Evolutionary conservation across 805 yeast genomes (phyloP), one percentile per base, ranked within the genome.

Genomic region (Yamadazyma laniorum): DNA sequence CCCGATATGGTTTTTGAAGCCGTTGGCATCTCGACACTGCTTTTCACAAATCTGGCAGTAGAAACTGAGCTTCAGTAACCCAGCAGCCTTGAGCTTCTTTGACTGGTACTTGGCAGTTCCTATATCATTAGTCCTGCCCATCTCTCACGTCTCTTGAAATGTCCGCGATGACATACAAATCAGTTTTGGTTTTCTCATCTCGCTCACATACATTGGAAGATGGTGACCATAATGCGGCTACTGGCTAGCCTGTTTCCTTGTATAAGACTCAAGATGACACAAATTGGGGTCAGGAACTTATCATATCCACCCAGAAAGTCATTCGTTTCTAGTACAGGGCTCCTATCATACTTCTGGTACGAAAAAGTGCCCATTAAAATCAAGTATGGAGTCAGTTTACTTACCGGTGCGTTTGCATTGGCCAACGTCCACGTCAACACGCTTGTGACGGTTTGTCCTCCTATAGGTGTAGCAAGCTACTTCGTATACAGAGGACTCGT

Each of bases 11-110:
- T 91, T 84, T 52, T 85, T 83, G 67, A 85, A 93, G 18, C 99
- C 99, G 62, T 93, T 91, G 45, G 85, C 95, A 58, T 95, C 99
- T 39, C 97, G 67, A 58, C 98, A 90, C 63, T 93, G 99, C 53
- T 91, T 88, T 55, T 74, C 78, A 54, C 99, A 93, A 3, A 87
- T 73, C 58, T 84, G 98, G 59, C 99, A 93, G 61, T 89, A 95
- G 72, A 79, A 91, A 44, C 79, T 72, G 36, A 93, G 75, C 53
- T 85, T 81, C 61, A 90, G 97, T 18, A 90, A 78, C 2, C 98
- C 98, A 33, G 77, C 70, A 18, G 87, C 79, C 62, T 85, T 86
- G 72, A 86, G 74, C 58, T 82, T 80, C 52, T 85, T 87, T 21
- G 91, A 74, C 34, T 83, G 65, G 57, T 77, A 77, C 55, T 84